These are phyloP conservation scores for Teratosphaeria pseudoeucalypti DNA, from an alignment of 2,329 filamentous ascomycete genomes.

Conservation along the genomic window DNA sequence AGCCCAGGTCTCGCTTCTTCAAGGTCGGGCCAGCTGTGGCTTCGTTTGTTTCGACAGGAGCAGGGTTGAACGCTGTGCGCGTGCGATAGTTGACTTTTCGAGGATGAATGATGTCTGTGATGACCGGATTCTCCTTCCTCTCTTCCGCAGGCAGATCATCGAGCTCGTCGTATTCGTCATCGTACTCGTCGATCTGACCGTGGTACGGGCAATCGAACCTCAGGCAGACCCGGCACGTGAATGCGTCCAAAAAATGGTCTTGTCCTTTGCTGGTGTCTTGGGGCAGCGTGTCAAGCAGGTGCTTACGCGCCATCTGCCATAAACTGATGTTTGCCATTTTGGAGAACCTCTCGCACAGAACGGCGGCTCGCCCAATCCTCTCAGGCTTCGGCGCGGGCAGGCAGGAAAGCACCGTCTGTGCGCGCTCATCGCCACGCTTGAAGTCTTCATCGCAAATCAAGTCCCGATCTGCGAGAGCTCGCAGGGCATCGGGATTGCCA, in stretches of 20 bases:
- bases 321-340: conserved; percentile 27
- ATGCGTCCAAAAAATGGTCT: conserved; percentile 4
- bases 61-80: conserved; percentile 15
- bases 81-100: conserved; percentile 20
- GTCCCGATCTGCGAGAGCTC: conserved; percentile 10
- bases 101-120: conserved; percentile 24
- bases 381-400: conserved; percentile 18
- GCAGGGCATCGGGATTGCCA: conserved; percentile 7
- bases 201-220: conserved; percentile 29
- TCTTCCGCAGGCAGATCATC: conserved; percentile 2
- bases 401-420: conserved; percentile 21
- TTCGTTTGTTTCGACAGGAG: not conserved
- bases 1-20: not conserved
- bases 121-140: conserved; percentile 10
- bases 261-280: not conserved
- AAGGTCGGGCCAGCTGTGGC: not conserved
- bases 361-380: conserved; percentile 23
- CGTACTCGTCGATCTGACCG: conserved; percentile 28
- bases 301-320: conserved; percentile 31
- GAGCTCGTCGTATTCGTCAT: conserved; percentile 7
- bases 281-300: conserved; percentile 10
- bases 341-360: conserved; percentile 29
- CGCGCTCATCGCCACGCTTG: conserved; percentile 20
- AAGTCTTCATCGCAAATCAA: conserved; percentile 26
- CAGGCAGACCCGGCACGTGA: conserved; percentile 22